Conservation (phyloP, 257 asterid genomes). For the Sherardia arvensis region DNA sequence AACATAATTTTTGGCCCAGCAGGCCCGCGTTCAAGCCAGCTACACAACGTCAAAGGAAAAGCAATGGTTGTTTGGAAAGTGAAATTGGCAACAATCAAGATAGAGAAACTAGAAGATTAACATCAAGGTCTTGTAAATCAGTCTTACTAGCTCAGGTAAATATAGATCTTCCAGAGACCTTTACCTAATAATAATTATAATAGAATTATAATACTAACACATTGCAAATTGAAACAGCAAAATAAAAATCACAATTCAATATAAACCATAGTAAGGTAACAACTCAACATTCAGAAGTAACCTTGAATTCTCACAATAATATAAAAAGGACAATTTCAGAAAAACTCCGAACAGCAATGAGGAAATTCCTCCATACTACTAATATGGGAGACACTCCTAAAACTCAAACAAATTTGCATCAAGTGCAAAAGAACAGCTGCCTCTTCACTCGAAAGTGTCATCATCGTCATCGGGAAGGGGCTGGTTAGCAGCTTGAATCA, state of each 20-base stretch:
- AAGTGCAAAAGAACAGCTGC: not conserved
- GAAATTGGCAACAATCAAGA: too few relatives aligned
- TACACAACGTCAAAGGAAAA: too few relatives aligned
- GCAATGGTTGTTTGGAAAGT: too few relatives aligned
- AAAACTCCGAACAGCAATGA: slow-evolving; percentile 4
- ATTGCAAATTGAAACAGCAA: not conserved
- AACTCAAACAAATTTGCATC: slow-evolving; percentile 1
- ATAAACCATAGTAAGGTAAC: not conserved
- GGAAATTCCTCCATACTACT: slow-evolving; percentile 1
- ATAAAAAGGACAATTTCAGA: not conserved
- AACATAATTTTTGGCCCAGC: too few relatives aligned
- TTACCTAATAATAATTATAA: too few relatives aligned
- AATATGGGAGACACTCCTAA: slow-evolving; percentile 2
- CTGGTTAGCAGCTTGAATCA: slow-evolving; percentile 48
- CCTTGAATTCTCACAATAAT: not conserved
- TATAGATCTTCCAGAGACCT: too few relatives aligned
- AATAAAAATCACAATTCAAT: not conserved
- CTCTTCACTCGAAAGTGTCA: slow-evolving; percentile 37
- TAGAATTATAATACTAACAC: too few relatives aligned
- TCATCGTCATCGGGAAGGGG: slow-evolving; percentile 73
- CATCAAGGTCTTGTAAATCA: too few relatives aligned
- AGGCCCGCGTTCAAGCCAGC: too few relatives aligned
- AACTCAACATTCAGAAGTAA: not conserved
- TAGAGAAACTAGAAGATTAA: too few relatives aligned
- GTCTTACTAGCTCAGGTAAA: too few relatives aligned